Base-by-base conservation (phyloP, 2,329 filamentous ascomycete genomes). In the Cercospora zeae-maydis region DNA sequence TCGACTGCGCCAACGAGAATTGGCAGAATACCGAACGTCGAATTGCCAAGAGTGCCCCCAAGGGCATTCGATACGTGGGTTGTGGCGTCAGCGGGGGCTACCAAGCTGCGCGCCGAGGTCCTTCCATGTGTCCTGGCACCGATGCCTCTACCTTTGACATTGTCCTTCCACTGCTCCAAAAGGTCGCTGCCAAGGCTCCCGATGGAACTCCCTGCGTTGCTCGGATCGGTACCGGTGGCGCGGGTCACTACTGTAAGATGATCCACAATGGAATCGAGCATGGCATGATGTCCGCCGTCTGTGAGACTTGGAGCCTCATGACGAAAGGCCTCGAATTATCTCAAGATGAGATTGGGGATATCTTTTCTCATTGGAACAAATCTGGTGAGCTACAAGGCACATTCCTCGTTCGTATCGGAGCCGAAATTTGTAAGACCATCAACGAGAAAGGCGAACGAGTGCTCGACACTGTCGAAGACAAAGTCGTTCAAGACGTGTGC, bases 241-340 rank as follows among this genome's bases (percentile, higher is more conserved):
- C 84, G 1, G 88, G 88, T 0, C 88, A 91, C 73, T 91, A 87
- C 70, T 86, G 90, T 42, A 91, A 91, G 78, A 91, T 90, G 87
- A 82, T 90, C 3, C 88, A 91, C 72, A 90, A 91, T 66, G 88
- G 87, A 1, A 90, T 91, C 64, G 88, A 91, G 71, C 86, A 89
- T 64, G 88, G 86, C 1, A 88, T 91, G 84, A 83, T 91, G 78
- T 69, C 67, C 58, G 80, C 82, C 0, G 80, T 89, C 5, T 83
- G 83, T 13, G 88, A 91, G 72, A 84, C 84, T 2, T 91, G 86
- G 86, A 80, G 80, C 0, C 80, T 89, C 33, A 84, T 91, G 78
- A 79, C 81, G 36, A 79, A 80, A 47, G 82, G 84, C 1, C 76
- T 90, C 24, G 82, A 81, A 0, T 82, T 90, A 77, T 74, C 72